These are phyloP conservation scores for Penicillium daleae DNA, from an alignment of 495 filamentous ascomycete species.

Conservation along the genomic window DNA sequence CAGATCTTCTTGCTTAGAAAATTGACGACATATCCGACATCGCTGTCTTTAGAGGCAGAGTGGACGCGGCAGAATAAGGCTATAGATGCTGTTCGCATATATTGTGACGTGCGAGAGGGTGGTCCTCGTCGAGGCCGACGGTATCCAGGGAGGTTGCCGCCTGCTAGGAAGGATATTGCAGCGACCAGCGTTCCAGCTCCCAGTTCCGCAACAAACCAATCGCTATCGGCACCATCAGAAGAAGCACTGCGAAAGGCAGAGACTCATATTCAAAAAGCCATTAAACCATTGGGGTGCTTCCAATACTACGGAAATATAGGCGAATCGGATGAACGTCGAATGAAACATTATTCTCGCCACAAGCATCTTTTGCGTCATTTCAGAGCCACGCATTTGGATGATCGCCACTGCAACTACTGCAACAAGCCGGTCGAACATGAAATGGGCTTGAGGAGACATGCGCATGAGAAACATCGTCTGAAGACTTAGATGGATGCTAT, in stretches of 20 bases:
- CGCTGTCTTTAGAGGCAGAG: constrained; percentile 10
- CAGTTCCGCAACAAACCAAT: neutral
- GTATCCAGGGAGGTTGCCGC: neutral
- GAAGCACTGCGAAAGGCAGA: neutral
- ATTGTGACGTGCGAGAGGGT: constrained; percentile 13
- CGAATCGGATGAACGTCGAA: constrained; percentile 8
- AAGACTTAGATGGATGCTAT: constrained; percentile 9
- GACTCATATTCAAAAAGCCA: constrained; percentile 4
- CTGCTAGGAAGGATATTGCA: neutral
- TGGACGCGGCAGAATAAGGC: constrained; percentile 16
- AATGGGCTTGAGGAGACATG: constrained; percentile 21
- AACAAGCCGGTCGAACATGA: constrained; percentile 24
- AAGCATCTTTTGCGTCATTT: constrained; percentile 29
- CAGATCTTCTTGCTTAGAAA: constrained; percentile 11
- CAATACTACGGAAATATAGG: constrained; percentile 17
- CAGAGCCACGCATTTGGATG: constrained; percentile 21
- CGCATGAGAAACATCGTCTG: constrained; percentile 24
- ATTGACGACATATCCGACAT: constrained; percentile 12
- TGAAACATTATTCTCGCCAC: constrained; percentile 27
- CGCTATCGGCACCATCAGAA: neutral
- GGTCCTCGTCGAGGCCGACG: constrained; percentile 16
- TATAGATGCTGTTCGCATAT: constrained; percentile 16
- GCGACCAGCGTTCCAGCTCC: neutral
- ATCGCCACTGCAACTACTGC: constrained; percentile 29
- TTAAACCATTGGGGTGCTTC: constrained; percentile 18